Conservation (phyloP, 1,139 yeast species). For the Meyerozyma smithsonii region DNA sequence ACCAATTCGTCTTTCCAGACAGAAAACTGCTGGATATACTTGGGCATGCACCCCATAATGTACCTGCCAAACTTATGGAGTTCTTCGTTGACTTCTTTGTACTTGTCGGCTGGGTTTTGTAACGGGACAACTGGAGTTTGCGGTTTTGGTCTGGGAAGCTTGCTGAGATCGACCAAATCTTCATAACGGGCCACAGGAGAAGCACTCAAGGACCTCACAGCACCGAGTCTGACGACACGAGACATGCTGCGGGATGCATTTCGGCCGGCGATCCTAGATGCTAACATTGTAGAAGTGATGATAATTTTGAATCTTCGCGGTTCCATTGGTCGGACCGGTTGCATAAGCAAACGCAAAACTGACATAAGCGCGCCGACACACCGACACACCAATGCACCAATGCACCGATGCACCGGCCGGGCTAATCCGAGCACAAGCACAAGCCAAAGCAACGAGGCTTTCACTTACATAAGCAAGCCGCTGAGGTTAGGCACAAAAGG, state of each 20-base stretch:
- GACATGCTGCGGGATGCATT: conserved; percentile 1
- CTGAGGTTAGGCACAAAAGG: too few relatives aligned
- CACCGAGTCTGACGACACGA: conserved; percentile 1
- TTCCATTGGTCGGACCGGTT: conserved; percentile 1
- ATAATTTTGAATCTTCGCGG: conserved; percentile 2
- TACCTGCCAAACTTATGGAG: conserved; percentile 82
- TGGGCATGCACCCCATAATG: conserved; percentile 74
- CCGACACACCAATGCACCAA: too few relatives aligned
- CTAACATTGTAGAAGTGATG: neutral
- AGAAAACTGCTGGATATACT: conserved; percentile 75
- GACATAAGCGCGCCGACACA: neutral
- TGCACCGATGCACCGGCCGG: too few relatives aligned
- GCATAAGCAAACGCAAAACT: neutral
- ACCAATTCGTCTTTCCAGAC: conserved; percentile 92
- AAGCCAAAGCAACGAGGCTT: too few relatives aligned
- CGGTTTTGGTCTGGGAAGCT: conserved; percentile 38
- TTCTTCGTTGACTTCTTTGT: conserved; percentile 63
- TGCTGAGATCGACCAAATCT: conserved; percentile 33
- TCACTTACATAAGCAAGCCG: too few relatives aligned
- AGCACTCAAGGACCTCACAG: conserved; percentile 6
- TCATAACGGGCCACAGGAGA: conserved; percentile 11
- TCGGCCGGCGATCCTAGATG: neutral
- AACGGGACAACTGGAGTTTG: conserved; percentile 48
- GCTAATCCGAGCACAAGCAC: neutral
- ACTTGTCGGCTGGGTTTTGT: conserved; percentile 76